Evolutionary conservation across 2,329 filamentous ascomycete genomes (phyloP).

Genomic region (Purpureocillium takamizusanense): DNA sequence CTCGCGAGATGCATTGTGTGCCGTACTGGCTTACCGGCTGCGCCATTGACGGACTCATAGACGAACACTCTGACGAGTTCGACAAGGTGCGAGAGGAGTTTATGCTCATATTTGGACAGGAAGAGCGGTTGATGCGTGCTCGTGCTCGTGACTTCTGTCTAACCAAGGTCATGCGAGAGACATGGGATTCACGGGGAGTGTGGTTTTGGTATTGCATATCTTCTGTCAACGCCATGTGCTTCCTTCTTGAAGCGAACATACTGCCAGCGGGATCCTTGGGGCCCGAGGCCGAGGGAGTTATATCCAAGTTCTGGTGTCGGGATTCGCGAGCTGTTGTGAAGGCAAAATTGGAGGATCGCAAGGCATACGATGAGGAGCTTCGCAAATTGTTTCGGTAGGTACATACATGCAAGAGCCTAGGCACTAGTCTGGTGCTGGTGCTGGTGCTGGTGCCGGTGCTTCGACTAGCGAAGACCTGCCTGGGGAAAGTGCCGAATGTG

Average conservation of each 20-base stretch:
- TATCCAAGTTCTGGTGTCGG: conserved; percentile 7
- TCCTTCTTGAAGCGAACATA: conserved; percentile 6
- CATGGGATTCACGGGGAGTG: conserved; percentile 10
- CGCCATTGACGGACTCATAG: conserved; percentile 8
- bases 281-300: conserved; percentile 3
- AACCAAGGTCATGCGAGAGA: conserved; percentile 8
- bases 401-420: too few species aligned
- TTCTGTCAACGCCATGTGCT: conserved; percentile 8
- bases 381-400: conserved; percentile 3
- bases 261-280: conserved; percentile 2
- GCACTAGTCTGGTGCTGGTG: too few species aligned
- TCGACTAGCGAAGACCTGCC: too few species aligned
- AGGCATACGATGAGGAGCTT: conserved; percentile 6
- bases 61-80: conserved; percentile 7
- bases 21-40: conserved; percentile 14
- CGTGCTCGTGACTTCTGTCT: conserved; percentile 4
- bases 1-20: conserved; percentile 8
- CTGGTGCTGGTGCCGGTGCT: too few species aligned
- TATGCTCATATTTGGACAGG: conserved; percentile 9
- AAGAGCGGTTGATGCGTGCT: conserved; percentile 4
- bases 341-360: conserved; percentile 6
- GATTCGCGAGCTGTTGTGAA: conserved; percentile 5
- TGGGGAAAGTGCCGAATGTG: too few species aligned
- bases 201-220: conserved; percentile 10
- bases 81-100: conserved; percentile 9